Percentiles rank a stretch among this genome's conserved stretches.
phyloP scores from a whole-genome alignment of 2,329 filamentous ascomycete species.

The Diaporthe ilicicola region DNA sequence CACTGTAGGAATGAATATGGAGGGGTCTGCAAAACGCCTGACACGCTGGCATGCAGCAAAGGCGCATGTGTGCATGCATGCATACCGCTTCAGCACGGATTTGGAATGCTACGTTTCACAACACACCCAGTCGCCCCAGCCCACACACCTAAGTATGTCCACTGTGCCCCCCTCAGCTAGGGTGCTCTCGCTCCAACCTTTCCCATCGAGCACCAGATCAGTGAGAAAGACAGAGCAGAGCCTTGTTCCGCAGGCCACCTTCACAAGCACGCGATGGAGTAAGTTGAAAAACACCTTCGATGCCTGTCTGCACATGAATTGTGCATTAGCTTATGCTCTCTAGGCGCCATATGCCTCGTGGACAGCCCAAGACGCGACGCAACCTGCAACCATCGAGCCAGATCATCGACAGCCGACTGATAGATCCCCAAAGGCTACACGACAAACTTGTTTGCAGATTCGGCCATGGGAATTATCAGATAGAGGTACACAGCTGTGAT shows the following conservation, averaged over 20 bases:
- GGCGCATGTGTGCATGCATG: neutral
- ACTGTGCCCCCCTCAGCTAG: neutral
- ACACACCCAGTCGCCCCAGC: neutral
- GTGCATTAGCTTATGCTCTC: neutral
- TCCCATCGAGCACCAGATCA: neutral
- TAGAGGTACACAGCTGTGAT: neutral
- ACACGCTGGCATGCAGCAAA: slow-evolving; percentile 8
- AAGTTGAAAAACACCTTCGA: neutral
- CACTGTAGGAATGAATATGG: neutral
- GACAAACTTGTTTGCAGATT: slow-evolving; percentile 11
- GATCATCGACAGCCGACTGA: slow-evolving; percentile 25
- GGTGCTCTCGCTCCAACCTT: neutral
- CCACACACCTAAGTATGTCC: neutral
- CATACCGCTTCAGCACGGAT: neutral
- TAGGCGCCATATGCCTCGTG: neutral
- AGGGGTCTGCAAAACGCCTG: neutral
- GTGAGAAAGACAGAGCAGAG: neutral
- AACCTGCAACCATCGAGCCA: slow-evolving; percentile 4
- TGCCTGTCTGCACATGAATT: neutral
- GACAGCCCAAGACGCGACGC: slow-evolving; percentile 1
- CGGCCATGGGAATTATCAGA: slow-evolving; percentile 21
- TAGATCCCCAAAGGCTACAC: slow-evolving; percentile 20
- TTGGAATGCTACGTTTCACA: neutral
- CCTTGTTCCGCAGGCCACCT: neutral
- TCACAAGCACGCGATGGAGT: neutral